Evolutionary conservation across 768 basidiomycete genomes (phyloP).

Genomic region (Podaxis sp.): DNA sequence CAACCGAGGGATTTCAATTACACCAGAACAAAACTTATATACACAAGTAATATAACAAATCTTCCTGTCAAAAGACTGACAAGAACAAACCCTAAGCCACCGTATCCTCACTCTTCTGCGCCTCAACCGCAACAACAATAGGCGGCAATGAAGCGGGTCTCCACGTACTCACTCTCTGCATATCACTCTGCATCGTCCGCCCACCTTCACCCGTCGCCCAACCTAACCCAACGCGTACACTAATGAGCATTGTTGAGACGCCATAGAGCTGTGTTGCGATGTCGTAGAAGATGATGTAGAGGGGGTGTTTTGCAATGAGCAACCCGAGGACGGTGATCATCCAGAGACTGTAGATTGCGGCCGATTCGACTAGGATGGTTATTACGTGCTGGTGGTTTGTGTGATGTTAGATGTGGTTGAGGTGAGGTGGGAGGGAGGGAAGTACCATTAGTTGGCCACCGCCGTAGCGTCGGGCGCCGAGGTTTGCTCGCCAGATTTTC

Average conservation of each 20-base stretch:
- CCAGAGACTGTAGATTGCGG: slow-evolving; percentile 23
- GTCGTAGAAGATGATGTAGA: slow-evolving; percentile 21
- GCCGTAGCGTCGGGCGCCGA: background rate
- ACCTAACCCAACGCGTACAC: slow-evolving; percentile 13
- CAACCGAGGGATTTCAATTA: too few relatives aligned
- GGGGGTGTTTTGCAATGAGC: slow-evolving; percentile 15
- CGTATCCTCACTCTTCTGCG: background rate
- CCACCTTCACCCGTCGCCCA: slow-evolving; percentile 5
- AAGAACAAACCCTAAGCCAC: background rate
- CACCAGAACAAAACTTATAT: background rate
- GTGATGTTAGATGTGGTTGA: background rate
- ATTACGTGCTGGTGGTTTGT: slow-evolving; percentile 6
- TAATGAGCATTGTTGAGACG: slow-evolving; percentile 15
- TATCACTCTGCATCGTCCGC: background rate
- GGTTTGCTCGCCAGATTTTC: slow-evolving; percentile 7
- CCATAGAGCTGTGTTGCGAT: slow-evolving; percentile 13
- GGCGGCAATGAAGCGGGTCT: background rate
- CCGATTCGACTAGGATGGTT: slow-evolving; percentile 20
- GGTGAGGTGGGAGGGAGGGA: background rate
- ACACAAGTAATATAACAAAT: background rate
- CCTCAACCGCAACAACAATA: background rate
- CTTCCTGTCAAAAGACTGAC: background rate
- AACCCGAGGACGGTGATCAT: slow-evolving; percentile 19
- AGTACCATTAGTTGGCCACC: slow-evolving; percentile 10
- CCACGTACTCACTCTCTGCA: background rate